Evolutionary conservation across 257 asterid species (phyloP).

Genomic region (Striga asiatica): DNA sequence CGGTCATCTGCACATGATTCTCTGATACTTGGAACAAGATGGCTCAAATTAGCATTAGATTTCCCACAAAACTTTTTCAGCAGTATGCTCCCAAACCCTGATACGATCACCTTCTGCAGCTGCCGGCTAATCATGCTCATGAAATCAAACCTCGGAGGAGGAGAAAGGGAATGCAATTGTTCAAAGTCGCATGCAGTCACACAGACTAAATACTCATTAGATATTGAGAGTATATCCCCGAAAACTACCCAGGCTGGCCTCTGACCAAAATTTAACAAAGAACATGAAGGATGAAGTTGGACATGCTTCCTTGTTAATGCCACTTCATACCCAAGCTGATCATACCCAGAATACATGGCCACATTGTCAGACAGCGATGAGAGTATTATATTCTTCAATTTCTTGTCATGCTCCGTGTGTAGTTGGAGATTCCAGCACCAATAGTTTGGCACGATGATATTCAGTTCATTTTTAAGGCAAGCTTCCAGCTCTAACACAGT

Average conservation of each 20-base stretch:
- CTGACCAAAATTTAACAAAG: slow-evolving; percentile 55
- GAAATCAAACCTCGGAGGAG: slow-evolving; percentile 56
- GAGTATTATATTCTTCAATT: slow-evolving; percentile 49
- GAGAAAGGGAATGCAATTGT: slow-evolving; percentile 40
- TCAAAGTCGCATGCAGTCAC: slow-evolving; percentile 58
- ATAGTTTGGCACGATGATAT: slow-evolving; percentile 54
- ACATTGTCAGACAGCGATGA: slow-evolving; percentile 75
- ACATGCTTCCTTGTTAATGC: slow-evolving; percentile 62
- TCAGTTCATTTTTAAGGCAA: slow-evolving; percentile 63
- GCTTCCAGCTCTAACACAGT: slow-evolving; percentile 60
- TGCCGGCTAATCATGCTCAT: slow-evolving; percentile 38
- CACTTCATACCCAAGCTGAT: slow-evolving; percentile 86
- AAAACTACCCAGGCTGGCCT: slow-evolving; percentile 86
- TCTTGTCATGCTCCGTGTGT: slow-evolving; percentile 35
- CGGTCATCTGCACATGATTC: slow-evolving; percentile 51
- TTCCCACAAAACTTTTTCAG: slow-evolving; percentile 84
- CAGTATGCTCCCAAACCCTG: slow-evolving; percentile 49
- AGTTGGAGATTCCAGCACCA: slow-evolving; percentile 71
- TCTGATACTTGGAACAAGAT: slow-evolving; percentile 50
- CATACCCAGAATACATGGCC: slow-evolving; percentile 90
- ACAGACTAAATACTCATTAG: slow-evolving; percentile 67
- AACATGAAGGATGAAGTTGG: slow-evolving; percentile 81
- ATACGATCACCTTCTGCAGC: slow-evolving; percentile 51
- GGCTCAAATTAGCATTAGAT: slow-evolving; percentile 30
- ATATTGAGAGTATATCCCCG: slow-evolving; percentile 57